phyloP scores from a whole-genome alignment of 2,329 filamentous ascomycete species.

The Fusarium sp. region DNA sequence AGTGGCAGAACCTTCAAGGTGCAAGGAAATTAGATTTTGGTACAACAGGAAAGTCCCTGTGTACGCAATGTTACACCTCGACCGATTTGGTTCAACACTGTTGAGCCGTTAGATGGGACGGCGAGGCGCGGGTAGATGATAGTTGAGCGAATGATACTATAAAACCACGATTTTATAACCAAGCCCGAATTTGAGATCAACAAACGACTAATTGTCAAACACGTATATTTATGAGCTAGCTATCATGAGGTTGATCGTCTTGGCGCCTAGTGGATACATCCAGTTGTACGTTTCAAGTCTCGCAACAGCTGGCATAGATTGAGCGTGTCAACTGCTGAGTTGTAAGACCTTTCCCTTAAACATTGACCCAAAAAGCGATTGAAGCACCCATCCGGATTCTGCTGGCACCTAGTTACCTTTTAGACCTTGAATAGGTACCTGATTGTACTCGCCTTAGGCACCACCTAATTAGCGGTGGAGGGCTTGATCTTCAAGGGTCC shows the following conservation, averaged over 20 bases:
- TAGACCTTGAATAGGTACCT: neutral
- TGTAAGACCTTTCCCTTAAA: neutral
- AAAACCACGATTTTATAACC: conserved; percentile 32
- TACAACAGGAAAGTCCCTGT: conserved; percentile 15
- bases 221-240: neutral
- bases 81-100: neutral
- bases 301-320: neutral
- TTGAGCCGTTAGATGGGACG: conserved; percentile 17
- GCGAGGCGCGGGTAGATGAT: conserved; percentile 20
- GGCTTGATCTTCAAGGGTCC: conserved; percentile 30
- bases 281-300: neutral
- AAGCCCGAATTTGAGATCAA: neutral
- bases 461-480: conserved; percentile 41
- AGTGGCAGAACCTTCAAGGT: conserved; percentile 91
- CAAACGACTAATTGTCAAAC: neutral
- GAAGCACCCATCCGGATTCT: neutral
- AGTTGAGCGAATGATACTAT: conserved; percentile 43
- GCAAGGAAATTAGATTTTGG: conserved; percentile 50
- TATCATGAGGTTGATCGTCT: neutral
- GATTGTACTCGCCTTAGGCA: conserved; percentile 38
- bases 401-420: neutral
- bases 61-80: conserved; percentile 19
- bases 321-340: neutral
- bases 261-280: neutral
- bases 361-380: neutral